phyloP scores from a whole-genome alignment of 169 alveolate genomes.

The Hepatocystis sp. region DNA sequence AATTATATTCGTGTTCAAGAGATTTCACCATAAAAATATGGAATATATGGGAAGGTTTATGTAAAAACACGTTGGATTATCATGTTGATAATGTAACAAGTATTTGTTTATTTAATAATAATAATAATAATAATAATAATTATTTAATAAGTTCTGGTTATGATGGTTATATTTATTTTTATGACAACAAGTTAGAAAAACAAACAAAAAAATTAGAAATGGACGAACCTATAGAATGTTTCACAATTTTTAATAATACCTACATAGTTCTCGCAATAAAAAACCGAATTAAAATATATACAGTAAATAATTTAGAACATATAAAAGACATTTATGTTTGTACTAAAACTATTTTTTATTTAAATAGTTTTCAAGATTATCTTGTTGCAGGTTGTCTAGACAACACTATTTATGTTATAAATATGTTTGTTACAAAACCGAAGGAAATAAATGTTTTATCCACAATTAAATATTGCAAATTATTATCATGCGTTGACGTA shows the following conservation, averaged over 20 bases:
- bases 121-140: background rate
- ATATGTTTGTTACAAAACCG: conserved; percentile 21
- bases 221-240: conserved; percentile 43
- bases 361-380: conserved; percentile 20
- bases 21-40: conserved; percentile 71
- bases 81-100: conserved; percentile 62
- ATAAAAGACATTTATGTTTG: conserved; percentile 41
- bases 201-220: conserved; percentile 36
- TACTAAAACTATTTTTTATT: conserved; percentile 46
- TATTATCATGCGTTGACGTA: too few relatives aligned
- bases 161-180: conserved; percentile 60
- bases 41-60: conserved; percentile 55
- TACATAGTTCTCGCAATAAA: conserved; percentile 40
- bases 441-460: too few relatives aligned
- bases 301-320: background rate
- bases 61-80: conserved; percentile 53
- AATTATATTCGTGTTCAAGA: conserved; percentile 65
- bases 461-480: too few relatives aligned
- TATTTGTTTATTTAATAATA: conserved; percentile 33
- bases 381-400: conserved; percentile 64
- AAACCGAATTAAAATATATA: conserved; percentile 47
- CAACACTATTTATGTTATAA: conserved; percentile 34
- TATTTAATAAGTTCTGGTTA: conserved; percentile 72
- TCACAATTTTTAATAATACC: conserved; percentile 34
- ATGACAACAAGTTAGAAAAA: conserved; percentile 9